A percentile compares a stretch with the other conserved stretches of the same genome.
Evolutionary conservation across 768 basidiomycete species (phyloP).

Genomic region (Stropharia rugosoannulata): DNA sequence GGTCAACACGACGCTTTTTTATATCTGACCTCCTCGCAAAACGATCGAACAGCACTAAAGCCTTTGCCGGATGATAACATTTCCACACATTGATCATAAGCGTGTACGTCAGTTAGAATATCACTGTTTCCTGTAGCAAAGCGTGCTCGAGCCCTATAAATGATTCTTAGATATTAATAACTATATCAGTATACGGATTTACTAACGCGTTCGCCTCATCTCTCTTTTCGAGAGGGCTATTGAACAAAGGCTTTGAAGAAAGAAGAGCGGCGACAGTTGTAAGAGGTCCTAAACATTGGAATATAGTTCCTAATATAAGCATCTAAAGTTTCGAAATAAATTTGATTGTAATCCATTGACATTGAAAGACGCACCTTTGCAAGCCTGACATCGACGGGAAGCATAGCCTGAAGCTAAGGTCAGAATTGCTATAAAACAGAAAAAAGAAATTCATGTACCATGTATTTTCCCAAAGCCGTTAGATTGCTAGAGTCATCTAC

Average conservation of each 20-base stretch:
- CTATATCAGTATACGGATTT: background rate
- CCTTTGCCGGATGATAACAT: conserved; percentile 52
- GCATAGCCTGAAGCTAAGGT: conserved; percentile 51
- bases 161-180: background rate
- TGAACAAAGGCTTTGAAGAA: conserved; percentile 87
- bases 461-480: conserved; percentile 81
- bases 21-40: conserved; percentile 66
- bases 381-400: conserved; percentile 87
- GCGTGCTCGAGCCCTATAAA: conserved; percentile 61
- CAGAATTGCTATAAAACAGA: background rate
- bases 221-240: conserved; percentile 78
- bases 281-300: conserved; percentile 79
- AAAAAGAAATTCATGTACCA: conserved; percentile 40
- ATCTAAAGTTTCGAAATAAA: conserved; percentile 48
- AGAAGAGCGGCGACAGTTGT: conserved; percentile 81
- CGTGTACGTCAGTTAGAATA: conserved; percentile 77
- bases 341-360: background rate
- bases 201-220: conserved; percentile 74
- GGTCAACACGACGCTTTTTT: background rate
- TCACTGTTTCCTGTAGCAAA: conserved; percentile 80
- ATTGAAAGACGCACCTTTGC: conserved; percentile 58
- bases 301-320: conserved; percentile 82
- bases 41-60: conserved; percentile 44
- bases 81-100: conserved; percentile 63
- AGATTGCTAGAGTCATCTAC: conserved; percentile 60